A percentile compares a stretch with the other conserved stretches of the same genome.
Evolutionary conservation across 805 yeast species (phyloP).

Genomic region (Metschnikowia cerradonensis): DNA sequence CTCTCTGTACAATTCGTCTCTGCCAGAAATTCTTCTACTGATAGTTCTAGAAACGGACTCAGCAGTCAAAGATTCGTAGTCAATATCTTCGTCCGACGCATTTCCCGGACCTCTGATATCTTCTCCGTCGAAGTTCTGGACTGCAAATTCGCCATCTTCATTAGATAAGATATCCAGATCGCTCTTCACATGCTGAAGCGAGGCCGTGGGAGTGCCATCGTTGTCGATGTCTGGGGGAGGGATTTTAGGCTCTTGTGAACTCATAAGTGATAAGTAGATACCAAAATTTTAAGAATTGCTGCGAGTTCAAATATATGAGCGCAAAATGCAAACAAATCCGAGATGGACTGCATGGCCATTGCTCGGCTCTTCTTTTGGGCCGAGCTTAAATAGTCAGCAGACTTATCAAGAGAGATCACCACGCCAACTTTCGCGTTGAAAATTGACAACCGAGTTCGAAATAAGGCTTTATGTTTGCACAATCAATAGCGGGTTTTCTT

Average conservation of each 20-base stretch:
- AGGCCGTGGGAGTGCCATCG: neutral
- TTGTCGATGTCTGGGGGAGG: neutral
- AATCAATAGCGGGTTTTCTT: too few relatives aligned
- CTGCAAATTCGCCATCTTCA: conserved; percentile 7
- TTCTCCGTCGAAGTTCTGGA: conserved; percentile 10
- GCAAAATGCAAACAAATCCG: neutral
- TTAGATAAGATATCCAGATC: conserved; percentile 9
- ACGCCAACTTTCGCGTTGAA: neutral
- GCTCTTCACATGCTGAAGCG: conserved; percentile 7
- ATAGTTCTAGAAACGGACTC: conserved; percentile 13
- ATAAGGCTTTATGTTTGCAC: too few relatives aligned
- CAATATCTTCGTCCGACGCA: conserved; percentile 4
- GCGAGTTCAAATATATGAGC: neutral
- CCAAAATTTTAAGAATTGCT: neutral
- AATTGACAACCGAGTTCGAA: neutral
- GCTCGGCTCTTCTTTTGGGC: neutral
- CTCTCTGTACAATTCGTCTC: conserved; percentile 24
- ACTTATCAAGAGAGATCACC: neutral
- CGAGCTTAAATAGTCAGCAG: neutral
- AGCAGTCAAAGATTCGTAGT: conserved; percentile 12
- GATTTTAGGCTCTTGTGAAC: neutral
- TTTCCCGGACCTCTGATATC: neutral
- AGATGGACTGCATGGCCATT: neutral
- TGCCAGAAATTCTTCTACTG: conserved; percentile 23
- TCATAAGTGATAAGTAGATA: neutral